Base-by-base conservation (phyloP, 1,284 basidiomycete species). In the Tilletia walkeri region DNA sequence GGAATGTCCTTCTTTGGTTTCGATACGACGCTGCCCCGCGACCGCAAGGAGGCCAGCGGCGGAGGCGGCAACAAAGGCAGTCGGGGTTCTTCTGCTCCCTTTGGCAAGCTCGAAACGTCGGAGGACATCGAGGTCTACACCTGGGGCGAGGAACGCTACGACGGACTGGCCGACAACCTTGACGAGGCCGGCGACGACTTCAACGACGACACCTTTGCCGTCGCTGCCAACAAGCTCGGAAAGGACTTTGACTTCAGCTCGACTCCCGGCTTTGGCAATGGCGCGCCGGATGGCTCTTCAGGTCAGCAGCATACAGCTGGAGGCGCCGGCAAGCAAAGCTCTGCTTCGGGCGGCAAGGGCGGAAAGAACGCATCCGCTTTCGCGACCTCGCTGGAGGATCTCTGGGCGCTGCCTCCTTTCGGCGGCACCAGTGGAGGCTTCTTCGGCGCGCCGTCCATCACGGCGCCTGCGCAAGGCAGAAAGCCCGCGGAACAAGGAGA, bases 181-280 rank as follows among this genome's bases (percentile, higher is more conserved):
- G 89, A 91, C 78, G 95, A 98, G 84, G 90, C 90, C 49, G 89
- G 89, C 66, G 94, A 96, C 86, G 93, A 94, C 75, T 84, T 94
- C 78, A 96, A 97, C 84, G 67, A 69, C n/a, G 67, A 96, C 86
- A 99, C 95, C 1, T 99, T 99, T 85, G 95, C 95, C 49, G 73
- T 75, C 20, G 79, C 69, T 41, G 78, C 77, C 56, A 80, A 50
- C 65, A 67, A 47, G 67, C 67, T 81, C 95, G 93, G 90, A 82
- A 92, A 90, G 83, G 94, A 97, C 85, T 98, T 97, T 83, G 92
- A 96, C 86, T 98, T 96, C 85, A 87, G 85, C 34, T 82, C 82
- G 48, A 75, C 79, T 53, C 80, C 82, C 39, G 72, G 77, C 18
- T 68, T 49, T 48, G 36, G 12, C 20, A 49, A 30, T 18, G 38